A percentile compares a stretch with the other conserved stretches of the same genome.
Conservation (phyloP, 2,329 filamentous ascomycete genomes). For the Bertia moriformis region DNA sequence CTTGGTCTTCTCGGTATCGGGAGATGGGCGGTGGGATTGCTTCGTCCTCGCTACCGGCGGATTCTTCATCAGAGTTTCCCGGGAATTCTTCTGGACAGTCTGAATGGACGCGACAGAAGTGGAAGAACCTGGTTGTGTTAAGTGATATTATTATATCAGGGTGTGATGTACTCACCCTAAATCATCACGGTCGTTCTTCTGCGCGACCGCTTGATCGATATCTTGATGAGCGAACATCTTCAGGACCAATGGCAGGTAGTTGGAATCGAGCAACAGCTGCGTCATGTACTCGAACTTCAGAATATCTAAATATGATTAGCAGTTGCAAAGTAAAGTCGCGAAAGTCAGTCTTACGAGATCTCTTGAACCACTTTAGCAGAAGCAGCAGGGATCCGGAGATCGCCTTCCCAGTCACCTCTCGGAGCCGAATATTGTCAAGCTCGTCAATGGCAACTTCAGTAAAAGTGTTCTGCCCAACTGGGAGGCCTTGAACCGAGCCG, state of each 20-base stretch:
- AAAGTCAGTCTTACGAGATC: slow-evolving; percentile 57
- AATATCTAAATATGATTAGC: slow-evolving; percentile 42
- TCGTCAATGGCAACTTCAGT: slow-evolving; percentile 43
- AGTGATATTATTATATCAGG: slow-evolving; percentile 3
- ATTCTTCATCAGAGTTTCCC: slow-evolving; percentile 12
- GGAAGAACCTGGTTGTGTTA: slow-evolving; percentile 56
- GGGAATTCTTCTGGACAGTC: neutral
- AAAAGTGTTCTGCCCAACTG: slow-evolving; percentile 21
- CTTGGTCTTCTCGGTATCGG: neutral
- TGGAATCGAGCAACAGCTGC: slow-evolving; percentile 83
- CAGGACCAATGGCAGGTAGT: slow-evolving; percentile 80
- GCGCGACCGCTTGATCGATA: slow-evolving; percentile 76
- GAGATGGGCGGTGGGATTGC: slow-evolving; percentile 70
- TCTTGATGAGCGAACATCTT: slow-evolving; percentile 94
- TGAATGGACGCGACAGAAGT: slow-evolving; percentile 53
- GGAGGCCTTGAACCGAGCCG: slow-evolving; percentile 14
- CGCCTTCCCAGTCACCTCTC: slow-evolving; percentile 82
- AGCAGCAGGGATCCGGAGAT: slow-evolving; percentile 78
- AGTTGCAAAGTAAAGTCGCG: neutral
- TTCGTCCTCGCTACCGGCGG: slow-evolving; percentile 54
- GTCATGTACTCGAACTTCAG: slow-evolving; percentile 93
- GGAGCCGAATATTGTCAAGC: slow-evolving; percentile 62
- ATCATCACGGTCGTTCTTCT: slow-evolving; percentile 68
- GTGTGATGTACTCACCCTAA: slow-evolving; percentile 42
- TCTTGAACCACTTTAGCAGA: slow-evolving; percentile 90